phyloP scores from a whole-genome alignment of 116 monocot genomes.

The Cymodocea nodosa region DNA sequence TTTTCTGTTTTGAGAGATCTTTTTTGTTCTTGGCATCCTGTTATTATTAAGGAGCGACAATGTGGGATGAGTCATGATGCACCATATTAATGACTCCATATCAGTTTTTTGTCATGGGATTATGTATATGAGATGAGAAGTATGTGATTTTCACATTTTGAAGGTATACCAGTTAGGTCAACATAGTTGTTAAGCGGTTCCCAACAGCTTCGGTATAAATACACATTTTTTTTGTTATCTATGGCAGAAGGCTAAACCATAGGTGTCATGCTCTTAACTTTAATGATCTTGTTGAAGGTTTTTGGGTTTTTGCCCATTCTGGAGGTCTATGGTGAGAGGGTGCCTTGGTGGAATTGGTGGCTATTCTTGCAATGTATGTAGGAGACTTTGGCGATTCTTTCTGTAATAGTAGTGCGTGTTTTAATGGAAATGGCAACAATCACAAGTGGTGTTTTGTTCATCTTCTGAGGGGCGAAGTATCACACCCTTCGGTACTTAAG shows the following conservation, averaged over 20 bases:
- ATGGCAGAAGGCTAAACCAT: constrained; percentile 30
- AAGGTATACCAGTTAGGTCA: too few species aligned
- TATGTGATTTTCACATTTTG: too few species aligned
- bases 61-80: too few species aligned
- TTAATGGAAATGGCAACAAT: constrained; percentile 71
- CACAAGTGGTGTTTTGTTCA: constrained; percentile 65
- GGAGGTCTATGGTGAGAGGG: constrained; percentile 90
- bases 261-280: constrained; percentile 73
- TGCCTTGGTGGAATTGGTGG: constrained; percentile 96
- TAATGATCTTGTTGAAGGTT: constrained; percentile 99
- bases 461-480: constrained; percentile 63
- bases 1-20: too few species aligned
- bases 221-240: constrained; percentile 19
- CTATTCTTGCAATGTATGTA: constrained; percentile 61
- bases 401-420: constrained; percentile 73
- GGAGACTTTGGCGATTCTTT: constrained; percentile 97
- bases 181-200: background rate
- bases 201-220: background rate
- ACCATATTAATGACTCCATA: too few species aligned
- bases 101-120: too few species aligned
- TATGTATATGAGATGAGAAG: too few species aligned
- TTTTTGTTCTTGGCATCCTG: too few species aligned
- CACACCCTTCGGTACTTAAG: constrained; percentile 45
- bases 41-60: too few species aligned
- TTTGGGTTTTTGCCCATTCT: constrained; percentile 71